Conservation (phyloP, 2,329 filamentous ascomycete species). For the Penicillium sp. region DNA sequence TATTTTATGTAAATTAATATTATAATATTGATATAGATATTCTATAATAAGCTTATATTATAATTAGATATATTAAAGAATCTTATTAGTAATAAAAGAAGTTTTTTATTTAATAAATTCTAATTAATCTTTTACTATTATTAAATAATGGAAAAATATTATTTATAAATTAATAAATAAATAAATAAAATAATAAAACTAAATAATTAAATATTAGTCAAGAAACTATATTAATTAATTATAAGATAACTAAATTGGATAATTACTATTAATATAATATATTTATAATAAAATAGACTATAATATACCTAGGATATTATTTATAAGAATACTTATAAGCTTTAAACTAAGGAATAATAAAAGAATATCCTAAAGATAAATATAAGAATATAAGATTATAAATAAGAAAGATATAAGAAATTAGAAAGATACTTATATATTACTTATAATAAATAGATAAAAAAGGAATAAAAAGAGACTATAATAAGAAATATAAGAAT, state of each 20-base stretch:
- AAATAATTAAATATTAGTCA: neutral
- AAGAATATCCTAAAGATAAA: neutral
- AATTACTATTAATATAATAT: neutral
- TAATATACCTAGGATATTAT: neutral
- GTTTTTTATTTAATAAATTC: neutral
- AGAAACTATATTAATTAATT: neutral
- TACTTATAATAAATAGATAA: too few relatives aligned
- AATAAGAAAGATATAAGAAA: too few relatives aligned
- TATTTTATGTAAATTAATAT: too few relatives aligned
- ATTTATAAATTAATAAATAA: neutral
- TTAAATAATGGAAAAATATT: neutral
- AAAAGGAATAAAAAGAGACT: too few relatives aligned
- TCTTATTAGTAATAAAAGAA: neutral
- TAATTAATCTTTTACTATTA: neutral
- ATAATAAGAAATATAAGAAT: too few relatives aligned
- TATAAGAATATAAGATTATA: too few relatives aligned
- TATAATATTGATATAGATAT: neutral
- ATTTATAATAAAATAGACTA: neutral
- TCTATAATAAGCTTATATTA: neutral
- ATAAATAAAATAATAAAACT: neutral
- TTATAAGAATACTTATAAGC: neutral
- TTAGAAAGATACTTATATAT: too few relatives aligned
- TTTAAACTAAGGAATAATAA: neutral
- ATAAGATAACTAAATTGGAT: neutral
- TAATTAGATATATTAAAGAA: neutral